Conservation (phyloP, 108 stramenopile genomes). For the Nannochloropsis granulata region DNA sequence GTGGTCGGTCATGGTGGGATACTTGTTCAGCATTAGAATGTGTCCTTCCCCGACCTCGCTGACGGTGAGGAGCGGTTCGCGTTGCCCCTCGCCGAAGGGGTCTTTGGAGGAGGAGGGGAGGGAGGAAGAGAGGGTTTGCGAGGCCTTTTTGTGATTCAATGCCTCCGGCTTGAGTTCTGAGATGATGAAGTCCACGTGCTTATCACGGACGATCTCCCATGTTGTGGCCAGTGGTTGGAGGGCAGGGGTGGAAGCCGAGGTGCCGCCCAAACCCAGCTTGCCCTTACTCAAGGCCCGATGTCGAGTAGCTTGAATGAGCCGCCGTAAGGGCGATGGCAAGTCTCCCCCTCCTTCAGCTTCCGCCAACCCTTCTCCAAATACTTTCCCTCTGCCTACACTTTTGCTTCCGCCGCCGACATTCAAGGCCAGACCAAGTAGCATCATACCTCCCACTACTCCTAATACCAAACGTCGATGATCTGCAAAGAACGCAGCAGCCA, state of each 20-base stretch:
- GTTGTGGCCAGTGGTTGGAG: not conserved
- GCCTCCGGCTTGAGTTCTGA: not conserved
- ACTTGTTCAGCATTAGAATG: constrained; percentile 25
- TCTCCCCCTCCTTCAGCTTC: not conserved
- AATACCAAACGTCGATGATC: not conserved
- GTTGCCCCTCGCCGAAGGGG: not conserved
- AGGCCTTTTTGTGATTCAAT: not conserved
- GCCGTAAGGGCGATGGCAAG: not conserved
- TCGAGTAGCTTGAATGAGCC: not conserved
- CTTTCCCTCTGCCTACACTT: not conserved
- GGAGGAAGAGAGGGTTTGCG: not conserved
- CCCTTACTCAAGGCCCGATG: not conserved
- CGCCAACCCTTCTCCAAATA: not conserved
- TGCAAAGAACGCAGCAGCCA: not conserved
- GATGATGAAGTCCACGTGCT: not conserved
- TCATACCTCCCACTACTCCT: not conserved
- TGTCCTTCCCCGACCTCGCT: not conserved
- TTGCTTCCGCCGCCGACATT: not conserved
- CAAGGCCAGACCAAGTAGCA: not conserved
- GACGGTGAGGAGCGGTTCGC: not conserved
- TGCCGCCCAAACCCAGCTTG: not conserved
- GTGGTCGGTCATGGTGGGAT: constrained; percentile 10
- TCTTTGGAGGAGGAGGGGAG: not conserved
- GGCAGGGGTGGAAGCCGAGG: not conserved
- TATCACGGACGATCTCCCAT: not conserved